Base-by-base conservation (phyloP, 2,329 filamentous ascomycete species). In the Eutypa lata region DNA sequence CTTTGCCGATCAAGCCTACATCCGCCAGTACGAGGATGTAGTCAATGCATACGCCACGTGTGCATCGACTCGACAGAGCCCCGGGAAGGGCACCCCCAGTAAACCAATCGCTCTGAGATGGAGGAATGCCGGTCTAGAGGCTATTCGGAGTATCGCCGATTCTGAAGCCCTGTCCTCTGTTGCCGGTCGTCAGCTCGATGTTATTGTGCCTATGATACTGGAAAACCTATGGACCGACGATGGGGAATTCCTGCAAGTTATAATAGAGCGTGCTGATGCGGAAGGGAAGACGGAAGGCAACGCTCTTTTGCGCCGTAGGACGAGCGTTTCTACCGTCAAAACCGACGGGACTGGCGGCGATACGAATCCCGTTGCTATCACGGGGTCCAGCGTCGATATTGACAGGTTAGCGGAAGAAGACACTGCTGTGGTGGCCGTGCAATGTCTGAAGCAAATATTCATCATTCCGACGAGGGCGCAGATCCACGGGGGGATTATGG, bases 331-430 rank as follows among this genome's bases (percentile, higher is more conserved):
- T 19, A 95, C 91, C 0, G 87, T 91, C 8, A 80, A 83, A 52
- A 92, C 89, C 1, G 79, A 79, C 48, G 88, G 90, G 46, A 86
- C 85, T 0, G 73, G 71, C 1, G 77, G 76, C 48, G 83, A 86
- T 42, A 81, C 85, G 6, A 89, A 89, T 56, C 81, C 81, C 5
- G 81, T 89, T 43, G 88, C 89, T 22, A 82, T 91, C n/a, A 83
- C 88, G 1, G 90, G 88, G 51, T 91, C 90, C 0, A 89, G 90
- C 1, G 87, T 87, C 22, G 93, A 97, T 66, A 91, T 91, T 24
- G 94, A 97, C 71, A 90, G 88, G 68, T 76, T 94, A 55, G 92
- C 91, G 2, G 92, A 97, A 71, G 87, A 96, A 73, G 89, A 95
- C 65, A 91, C 91, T 16, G 89, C 89, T 26, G 78, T 95, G 7